These are phyloP conservation scores for Penicillium cosmopolitanum DNA, from an alignment of 495 filamentous ascomycete species.

Conservation along the genomic window DNA sequence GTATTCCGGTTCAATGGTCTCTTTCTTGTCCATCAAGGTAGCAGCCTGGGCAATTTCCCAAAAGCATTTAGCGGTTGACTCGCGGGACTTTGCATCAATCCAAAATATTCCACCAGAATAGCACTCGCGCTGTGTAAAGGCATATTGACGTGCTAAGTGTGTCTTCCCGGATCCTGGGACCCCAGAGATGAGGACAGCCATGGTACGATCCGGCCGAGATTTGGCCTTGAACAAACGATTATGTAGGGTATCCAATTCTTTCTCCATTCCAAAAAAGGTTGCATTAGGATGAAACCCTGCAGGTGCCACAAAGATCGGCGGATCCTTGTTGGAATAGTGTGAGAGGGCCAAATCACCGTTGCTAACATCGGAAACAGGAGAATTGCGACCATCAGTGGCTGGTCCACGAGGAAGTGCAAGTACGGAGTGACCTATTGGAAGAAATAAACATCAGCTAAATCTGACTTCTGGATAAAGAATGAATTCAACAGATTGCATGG, in stretches of 20 bases:
- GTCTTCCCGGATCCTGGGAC: slow-evolving; percentile 82
- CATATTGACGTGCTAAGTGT: slow-evolving; percentile 80
- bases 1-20: slow-evolving; percentile 39
- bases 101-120: slow-evolving; percentile 82
- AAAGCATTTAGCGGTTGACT: slow-evolving; percentile 67
- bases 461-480: slow-evolving; percentile 29
- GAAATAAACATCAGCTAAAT: slow-evolving; percentile 34
- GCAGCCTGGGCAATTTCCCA: slow-evolving; percentile 76
- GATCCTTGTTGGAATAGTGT: slow-evolving; percentile 24
- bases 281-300: slow-evolving; percentile 78
- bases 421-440: slow-evolving; percentile 28
- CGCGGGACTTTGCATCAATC: slow-evolving; percentile 69
- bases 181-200: slow-evolving; percentile 70
- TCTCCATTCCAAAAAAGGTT: slow-evolving; percentile 73
- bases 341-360: slow-evolving; percentile 29
- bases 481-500: slow-evolving; percentile 12
- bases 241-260: slow-evolving; percentile 70
- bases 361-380: slow-evolving; percentile 30
- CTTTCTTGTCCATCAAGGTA: slow-evolving; percentile 49
- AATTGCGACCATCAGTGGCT: slow-evolving; percentile 30
- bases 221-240: slow-evolving; percentile 66
- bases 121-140: slow-evolving; percentile 65
- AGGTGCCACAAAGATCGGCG: slow-evolving; percentile 65
- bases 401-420: slow-evolving; percentile 18
- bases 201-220: slow-evolving; percentile 63